Evolutionary conservation across 192 early-diverging fungal species (phyloP), one percentile per base, ranked within the genome.

Genomic region (Cetraspora pellucida): DNA sequence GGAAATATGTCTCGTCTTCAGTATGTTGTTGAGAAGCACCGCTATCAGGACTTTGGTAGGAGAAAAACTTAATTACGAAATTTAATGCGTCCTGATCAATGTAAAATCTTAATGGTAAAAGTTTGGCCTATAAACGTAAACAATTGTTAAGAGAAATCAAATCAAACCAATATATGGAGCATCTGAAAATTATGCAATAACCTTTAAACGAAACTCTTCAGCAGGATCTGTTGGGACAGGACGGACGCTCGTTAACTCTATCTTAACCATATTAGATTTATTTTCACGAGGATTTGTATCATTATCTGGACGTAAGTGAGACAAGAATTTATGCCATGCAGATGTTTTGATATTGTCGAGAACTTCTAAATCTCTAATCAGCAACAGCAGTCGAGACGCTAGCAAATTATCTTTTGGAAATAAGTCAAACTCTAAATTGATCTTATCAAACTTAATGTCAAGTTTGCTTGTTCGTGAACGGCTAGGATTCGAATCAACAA

Each of bases 61-160:
- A 55, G 85, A 97, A 94, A 84, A 95, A 98, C 11, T 83, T 78
- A 37, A 95, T 87, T 75, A 97, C 76, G 81, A 93, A 97, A 4
- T 87, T 83, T 16, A 99, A 81, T 2, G 96, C 93, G 79, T 99
- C 96, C 82, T 98, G 96, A 82, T 99, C 96, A 44, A 99, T 88
- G 73, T 95, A 92, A 76, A 96, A 89, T 30, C 94, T 86, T 45
- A 99, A 57, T 2, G 97, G 97, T 31, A 94, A 85, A 47, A 95
- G 66, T 55, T 82, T 82, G 14, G 92, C 82, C 81, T 93, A 79
- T 2, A 86, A 84, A 71, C 28, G 5, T 13, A 11, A 43, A n/a
- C 25, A 59, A 55, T 37, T 37, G 30, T 17, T 44, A 17, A 16
- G 21, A 10, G 7, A 23, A 61, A 55, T 47, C 44, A 14, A 43